phyloP scores from a whole-genome alignment of 1,139 yeast genomes.

The Pichia sp. region DNA sequence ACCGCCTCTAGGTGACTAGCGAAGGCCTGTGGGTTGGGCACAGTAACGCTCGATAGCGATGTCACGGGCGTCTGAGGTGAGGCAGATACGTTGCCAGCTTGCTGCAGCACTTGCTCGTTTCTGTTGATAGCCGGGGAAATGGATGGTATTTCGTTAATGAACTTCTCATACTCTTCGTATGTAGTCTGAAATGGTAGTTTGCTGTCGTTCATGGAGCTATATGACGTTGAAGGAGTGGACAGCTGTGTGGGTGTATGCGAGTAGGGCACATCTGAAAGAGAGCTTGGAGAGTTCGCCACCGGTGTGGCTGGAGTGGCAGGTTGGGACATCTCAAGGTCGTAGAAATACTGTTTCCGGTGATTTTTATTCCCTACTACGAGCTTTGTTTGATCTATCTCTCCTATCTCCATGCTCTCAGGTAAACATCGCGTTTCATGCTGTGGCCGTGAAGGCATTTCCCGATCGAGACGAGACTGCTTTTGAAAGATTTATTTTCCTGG shows the following conservation, averaged over 20 bases:
- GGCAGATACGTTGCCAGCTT: neutral
- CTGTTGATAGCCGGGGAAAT: too few relatives aligned
- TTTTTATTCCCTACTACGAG: too few relatives aligned
- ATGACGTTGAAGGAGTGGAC: neutral
- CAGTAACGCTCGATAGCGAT: neutral
- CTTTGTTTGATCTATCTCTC: too few relatives aligned
- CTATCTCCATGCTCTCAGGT: neutral
- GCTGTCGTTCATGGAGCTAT: neutral
- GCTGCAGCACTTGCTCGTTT: neutral
- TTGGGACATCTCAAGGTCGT: neutral
- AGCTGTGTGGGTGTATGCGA: neutral
- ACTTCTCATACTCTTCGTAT: constrained; percentile 14
- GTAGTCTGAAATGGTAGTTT: constrained; percentile 11
- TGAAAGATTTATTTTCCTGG: neutral
- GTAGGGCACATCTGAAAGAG: neutral
- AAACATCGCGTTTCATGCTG: constrained; percentile 2
- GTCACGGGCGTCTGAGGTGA: constrained; percentile 7
- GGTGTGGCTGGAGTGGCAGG: neutral
- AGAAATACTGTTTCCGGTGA: too few relatives aligned
- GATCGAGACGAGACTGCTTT: neutral
- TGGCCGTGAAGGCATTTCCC: neutral
- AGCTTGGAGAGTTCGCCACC: neutral
- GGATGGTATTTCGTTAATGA: constrained; percentile 2
- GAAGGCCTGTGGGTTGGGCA: constrained; percentile 5
- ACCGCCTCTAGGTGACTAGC: constrained; percentile 6